Evolutionary conservation across 331 rosid genomes (phyloP).

Genomic region (Quercus phellos): DNA sequence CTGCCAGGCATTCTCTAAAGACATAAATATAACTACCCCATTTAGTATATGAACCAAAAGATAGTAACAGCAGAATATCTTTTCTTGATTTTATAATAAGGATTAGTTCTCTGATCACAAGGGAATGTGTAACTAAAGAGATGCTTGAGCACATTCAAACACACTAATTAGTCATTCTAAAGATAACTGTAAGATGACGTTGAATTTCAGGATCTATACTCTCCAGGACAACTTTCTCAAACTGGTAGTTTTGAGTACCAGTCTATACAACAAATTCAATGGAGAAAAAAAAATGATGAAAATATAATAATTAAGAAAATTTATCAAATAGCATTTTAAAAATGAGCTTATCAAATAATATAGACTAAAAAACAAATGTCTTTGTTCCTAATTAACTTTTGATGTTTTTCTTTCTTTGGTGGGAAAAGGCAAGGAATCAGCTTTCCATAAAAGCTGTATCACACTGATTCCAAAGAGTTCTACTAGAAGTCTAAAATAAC

Average conservation of each 20-base stretch:
- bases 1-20: background rate
- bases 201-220: background rate
- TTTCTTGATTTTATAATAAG: background rate
- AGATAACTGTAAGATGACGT: background rate
- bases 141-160: background rate
- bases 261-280: background rate
- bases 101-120: background rate
- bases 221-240: background rate
- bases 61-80: background rate
- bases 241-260: background rate
- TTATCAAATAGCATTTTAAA: background rate
- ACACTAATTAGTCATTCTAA: background rate
- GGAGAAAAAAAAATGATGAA: background rate
- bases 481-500: background rate
- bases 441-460: background rate
- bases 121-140: background rate
- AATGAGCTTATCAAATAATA: background rate
- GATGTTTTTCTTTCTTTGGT: background rate
- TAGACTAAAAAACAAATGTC: background rate
- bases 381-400: background rate
- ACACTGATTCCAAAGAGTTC: background rate
- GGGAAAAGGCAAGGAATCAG: background rate
- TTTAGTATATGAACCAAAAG: background rate
- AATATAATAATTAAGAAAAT: background rate
- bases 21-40: background rate